These are phyloP conservation scores for Scenedesmus sp. DNA, from an alignment of 163 green algal genomes.

Conservation along the genomic window DNA sequence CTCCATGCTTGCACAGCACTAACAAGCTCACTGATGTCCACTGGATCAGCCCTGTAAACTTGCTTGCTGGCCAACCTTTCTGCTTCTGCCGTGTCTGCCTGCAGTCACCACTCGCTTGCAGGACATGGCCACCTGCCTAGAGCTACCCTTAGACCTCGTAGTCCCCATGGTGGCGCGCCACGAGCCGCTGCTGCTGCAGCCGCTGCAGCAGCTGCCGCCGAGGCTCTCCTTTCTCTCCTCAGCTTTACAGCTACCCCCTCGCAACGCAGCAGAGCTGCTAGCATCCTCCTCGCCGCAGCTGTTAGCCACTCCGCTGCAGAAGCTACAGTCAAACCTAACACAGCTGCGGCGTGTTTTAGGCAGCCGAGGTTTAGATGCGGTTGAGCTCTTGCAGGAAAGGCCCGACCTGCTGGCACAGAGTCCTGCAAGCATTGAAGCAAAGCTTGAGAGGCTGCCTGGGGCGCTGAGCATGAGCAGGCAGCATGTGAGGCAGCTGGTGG, in stretches of 20 bases:
- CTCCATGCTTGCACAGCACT: too few relatives aligned
- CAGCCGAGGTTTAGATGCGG: conserved; percentile 27
- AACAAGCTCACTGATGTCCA: too few relatives aligned
- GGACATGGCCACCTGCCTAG: conserved; percentile 21
- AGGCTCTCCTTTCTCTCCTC: conserved; percentile 22
- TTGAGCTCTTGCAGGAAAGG: conserved; percentile 26
- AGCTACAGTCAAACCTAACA: conserved; percentile 6
- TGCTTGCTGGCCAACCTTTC: neutral
- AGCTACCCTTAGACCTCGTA: conserved; percentile 7
- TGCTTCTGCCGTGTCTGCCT: neutral
- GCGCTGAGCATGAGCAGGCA: conserved; percentile 29
- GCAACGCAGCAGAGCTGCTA: conserved; percentile 20
- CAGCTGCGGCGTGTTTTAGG: conserved; percentile 22
- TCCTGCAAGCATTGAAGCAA: conserved; percentile 25
- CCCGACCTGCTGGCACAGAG: conserved; percentile 49
- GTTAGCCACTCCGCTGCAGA: conserved; percentile 15
- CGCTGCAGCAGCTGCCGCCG: conserved; percentile 12
- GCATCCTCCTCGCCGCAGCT: conserved; percentile 45
- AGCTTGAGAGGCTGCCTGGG: conserved; percentile 45
- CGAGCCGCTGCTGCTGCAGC: conserved; percentile 50
- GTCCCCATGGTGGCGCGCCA: conserved; percentile 41
- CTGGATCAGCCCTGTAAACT: neutral
- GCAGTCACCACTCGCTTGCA: conserved; percentile 34
- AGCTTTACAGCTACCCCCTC: conserved; percentile 33
- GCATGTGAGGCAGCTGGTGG: conserved; percentile 35